phyloP scores from a whole-genome alignment of 768 basidiomycete genomes.

The Podaxis sp. region DNA sequence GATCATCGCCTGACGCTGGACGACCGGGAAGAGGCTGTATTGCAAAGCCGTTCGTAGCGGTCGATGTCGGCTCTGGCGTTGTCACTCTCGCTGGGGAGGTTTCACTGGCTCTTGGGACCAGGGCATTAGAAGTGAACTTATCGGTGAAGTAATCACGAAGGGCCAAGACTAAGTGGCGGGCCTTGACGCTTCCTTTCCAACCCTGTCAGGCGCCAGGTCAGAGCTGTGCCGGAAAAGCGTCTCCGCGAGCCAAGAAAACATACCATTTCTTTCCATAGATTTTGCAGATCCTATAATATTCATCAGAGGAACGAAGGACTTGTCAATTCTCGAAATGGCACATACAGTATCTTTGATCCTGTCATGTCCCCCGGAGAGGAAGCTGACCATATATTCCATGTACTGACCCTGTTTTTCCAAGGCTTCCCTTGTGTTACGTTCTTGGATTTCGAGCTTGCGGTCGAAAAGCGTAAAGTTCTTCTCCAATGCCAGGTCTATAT shows the following conservation, averaged over 20 bases:
- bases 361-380: constrained; percentile 35
- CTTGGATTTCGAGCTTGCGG: constrained; percentile 44
- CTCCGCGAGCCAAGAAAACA: not conserved
- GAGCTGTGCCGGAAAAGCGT: no score
- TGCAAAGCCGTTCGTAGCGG: not conserved
- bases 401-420: constrained; percentile 15
- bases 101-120: not conserved
- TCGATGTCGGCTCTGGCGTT: not conserved
- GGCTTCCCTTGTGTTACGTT: constrained; percentile 18
- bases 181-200: constrained; percentile 53
- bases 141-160: constrained; percentile 37
- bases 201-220: constrained; percentile 25
- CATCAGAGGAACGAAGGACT: not conserved
- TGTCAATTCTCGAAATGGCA: not conserved
- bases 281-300: constrained; percentile 7
- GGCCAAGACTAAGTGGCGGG: constrained; percentile 46
- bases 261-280: constrained; percentile 16
- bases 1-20: constrained; percentile 6
- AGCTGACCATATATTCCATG: not conserved
- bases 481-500: constrained; percentile 34
- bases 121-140: not conserved
- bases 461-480: constrained; percentile 43
- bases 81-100: not conserved
- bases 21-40: not conserved
- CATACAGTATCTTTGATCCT: constrained; percentile 39